Percentiles rank a stretch among this genome's conserved stretches.
Conservation (phyloP, 768 basidiomycete species). For the Agrocybe pediades region DNA sequence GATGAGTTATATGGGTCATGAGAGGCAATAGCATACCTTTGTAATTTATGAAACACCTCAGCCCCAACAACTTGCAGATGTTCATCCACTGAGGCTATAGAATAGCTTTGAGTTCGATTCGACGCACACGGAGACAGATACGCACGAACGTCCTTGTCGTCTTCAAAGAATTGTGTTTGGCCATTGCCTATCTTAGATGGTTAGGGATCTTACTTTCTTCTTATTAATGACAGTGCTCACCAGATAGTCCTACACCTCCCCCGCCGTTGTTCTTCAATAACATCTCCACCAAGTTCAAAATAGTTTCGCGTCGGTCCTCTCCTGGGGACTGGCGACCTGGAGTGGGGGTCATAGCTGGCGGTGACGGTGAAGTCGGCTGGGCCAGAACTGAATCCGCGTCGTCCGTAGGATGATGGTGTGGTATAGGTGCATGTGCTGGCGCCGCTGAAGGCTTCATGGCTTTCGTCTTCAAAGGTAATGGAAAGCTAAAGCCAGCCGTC, state of each 20-base stretch:
- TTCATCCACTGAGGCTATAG: slow-evolving; percentile 64
- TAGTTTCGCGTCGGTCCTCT: slow-evolving; percentile 42
- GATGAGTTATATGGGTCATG: neutral
- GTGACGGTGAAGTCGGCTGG: slow-evolving; percentile 3
- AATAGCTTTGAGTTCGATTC: neutral
- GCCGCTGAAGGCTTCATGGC: neutral
- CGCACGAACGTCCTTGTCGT: slow-evolving; percentile 69
- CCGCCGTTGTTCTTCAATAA: slow-evolving; percentile 40
- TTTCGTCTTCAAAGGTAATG: neutral
- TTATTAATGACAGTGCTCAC: neutral
- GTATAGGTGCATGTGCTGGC: neutral
- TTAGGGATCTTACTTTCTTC: neutral
- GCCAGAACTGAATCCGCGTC: slow-evolving; percentile 1
- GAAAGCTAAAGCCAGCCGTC: neutral
- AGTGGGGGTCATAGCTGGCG: slow-evolving; percentile 4
- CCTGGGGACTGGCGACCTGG: slow-evolving; percentile 29
- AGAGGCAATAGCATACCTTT: slow-evolving; percentile 43
- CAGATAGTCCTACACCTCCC: slow-evolving; percentile 29
- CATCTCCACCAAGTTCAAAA: slow-evolving; percentile 53
- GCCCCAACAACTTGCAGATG: slow-evolving; percentile 69
- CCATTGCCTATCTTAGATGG: slow-evolving; percentile 29
- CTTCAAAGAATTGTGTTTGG: slow-evolving; percentile 55
- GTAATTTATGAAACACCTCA: slow-evolving; percentile 63
- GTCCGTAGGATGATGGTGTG: neutral
- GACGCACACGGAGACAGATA: slow-evolving; percentile 18